Base-by-base conservation (phyloP, 2,329 filamentous ascomycete genomes). In the Plectosphaerella sp. region DNA sequence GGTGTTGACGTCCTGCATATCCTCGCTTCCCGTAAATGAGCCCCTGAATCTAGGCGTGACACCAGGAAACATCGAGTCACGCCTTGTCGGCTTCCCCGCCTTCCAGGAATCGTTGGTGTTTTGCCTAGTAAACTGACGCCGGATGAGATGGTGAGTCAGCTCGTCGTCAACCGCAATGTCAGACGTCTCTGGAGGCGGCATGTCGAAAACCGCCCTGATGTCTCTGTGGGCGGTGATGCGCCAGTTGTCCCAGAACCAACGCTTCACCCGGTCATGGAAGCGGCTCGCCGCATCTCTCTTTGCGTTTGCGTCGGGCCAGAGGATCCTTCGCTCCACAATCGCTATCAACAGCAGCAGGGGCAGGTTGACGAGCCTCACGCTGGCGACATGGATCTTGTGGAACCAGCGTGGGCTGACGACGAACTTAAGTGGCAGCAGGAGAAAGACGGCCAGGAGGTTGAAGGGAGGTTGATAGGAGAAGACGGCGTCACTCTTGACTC, bases 391-490 rank as follows among this genome's bases (percentile, higher is more conserved):
- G 62, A 93, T 88, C 70, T 93, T 94, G 74, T 95, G 90, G 64
- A 94, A 94, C 89, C 89, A 93, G 45, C 90, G 84, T 0, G 88
- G 83, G n/a, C 83, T 84, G 36, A 91, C 75, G n/a, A 89, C 60
- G 61, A 89, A 89, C 61, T 91, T 91, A 55, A 94, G 77, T 0
- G 90, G 90, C 2, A 93, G 76, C 15, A 94, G 76, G 25, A 91
- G 65, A 54, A 89, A 71, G 25, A 94, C 76, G 20, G 90, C 90
- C 18, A 92, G 69, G 54, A 95, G 82, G 63, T 95, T 95, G 70
- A 94, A 91, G 0, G 90, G 90, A 0, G 90, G 89, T 43, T 87
- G 84, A 63, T 92, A 93, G 15, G 88, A 86, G 64, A 93, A 93
- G 33, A 94, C 83, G 11, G 89, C 87, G 61, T 94, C 90, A 28